Base-by-base conservation (phyloP, 1,284 basidiomycete genomes). In the Stereum hirsutum region DNA sequence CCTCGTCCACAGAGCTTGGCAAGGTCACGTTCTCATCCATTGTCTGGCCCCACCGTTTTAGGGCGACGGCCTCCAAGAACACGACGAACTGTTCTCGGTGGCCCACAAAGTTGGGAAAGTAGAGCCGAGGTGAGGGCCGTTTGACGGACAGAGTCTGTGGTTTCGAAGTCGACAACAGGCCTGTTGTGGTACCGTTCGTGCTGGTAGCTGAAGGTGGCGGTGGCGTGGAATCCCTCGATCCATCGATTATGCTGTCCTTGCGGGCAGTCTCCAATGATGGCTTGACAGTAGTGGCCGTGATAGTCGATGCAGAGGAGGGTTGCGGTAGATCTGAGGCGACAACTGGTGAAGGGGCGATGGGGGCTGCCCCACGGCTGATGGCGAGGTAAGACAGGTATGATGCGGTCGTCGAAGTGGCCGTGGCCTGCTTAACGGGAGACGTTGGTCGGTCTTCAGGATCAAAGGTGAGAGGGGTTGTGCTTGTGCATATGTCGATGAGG, bases 81-180 rank as follows among this genome's bases (percentile, higher is more conserved):
- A 75, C 70, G 30, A 89, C 73, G 53, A 99, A 95, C 43, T 89
- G 78, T 1, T 71, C 70, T 47, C 84, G 81, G 55, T 95, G 90
- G 53, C 94, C 89, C 32, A 97, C 84, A 52, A 97, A 99, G 60
- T 96, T 91, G 0, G 94, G 83, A 56, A 98, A 98, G 61, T 92
- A 97, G 25, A 86, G 70, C 1, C 83, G 72, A 0, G 94, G 92
- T 0, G 91, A 91, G 0, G 91, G 88, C 0, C 80, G 70, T 47
- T 77, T 75, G 43, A 66, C 57, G 2, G 60, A 61, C 0, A 51
- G 43, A 5, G 55, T 54, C 2, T 56, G 60, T 19, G 52, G 55
- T 15, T 57, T 48, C 20, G 56, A 42, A 2, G 57, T 42, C 14
- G 49, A 48, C 11, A 49, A 45, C 2, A 31, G 14, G n/a, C 54